phyloP scores from a whole-genome alignment of 179 eudicot species.

The Dionaea muscipula region DNA sequence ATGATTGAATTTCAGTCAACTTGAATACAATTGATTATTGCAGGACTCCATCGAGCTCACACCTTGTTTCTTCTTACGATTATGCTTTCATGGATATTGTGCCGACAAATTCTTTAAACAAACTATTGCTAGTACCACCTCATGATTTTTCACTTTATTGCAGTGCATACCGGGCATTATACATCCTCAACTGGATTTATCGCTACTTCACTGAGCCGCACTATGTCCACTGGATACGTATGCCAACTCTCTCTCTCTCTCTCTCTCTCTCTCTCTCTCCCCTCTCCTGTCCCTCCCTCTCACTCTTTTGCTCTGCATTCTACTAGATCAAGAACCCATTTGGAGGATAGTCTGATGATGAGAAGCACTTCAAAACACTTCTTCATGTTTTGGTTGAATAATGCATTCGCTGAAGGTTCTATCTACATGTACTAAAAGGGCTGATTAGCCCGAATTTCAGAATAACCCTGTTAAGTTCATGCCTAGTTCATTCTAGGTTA shows the following conservation, averaged over 20 bases:
- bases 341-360: not conserved
- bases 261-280: not conserved
- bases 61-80: too few species aligned
- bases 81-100: too few species aligned
- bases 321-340: not conserved
- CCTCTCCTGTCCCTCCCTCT: not conserved
- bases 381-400: too few species aligned
- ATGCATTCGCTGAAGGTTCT: too few species aligned
- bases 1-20: too few species aligned
- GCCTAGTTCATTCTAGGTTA: too few species aligned
- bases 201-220: slow-evolving; percentile 97
- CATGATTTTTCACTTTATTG: slow-evolving; percentile 8
- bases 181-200: slow-evolving; percentile 87
- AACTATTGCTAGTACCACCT: not conserved
- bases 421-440: too few species aligned
- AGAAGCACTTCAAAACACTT: not conserved
- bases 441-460: too few species aligned
- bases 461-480: too few species aligned
- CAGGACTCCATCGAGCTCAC: too few species aligned
- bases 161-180: slow-evolving; percentile 81
- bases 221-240: slow-evolving; percentile 92
- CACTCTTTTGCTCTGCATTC: not conserved
- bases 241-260: slow-evolving; percentile 17
- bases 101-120: not conserved
- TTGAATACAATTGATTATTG: too few species aligned